Conservation (phyloP, 176 grass and related monocot species). For the Musa schizocarpa region DNA sequence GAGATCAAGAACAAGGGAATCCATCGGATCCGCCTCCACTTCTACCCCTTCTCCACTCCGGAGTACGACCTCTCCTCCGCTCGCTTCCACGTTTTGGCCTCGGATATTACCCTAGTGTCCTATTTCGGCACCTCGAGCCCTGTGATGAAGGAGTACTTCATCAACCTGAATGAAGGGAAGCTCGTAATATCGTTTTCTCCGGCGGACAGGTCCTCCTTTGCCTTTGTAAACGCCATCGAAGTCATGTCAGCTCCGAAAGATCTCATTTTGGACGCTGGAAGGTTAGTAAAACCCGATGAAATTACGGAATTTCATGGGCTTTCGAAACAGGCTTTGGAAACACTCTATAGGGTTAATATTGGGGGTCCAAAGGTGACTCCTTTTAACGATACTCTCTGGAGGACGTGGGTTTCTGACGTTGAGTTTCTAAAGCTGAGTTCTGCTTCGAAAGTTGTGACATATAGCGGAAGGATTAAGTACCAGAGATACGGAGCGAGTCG, state of each 20-base stretch:
- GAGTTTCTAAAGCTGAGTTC: conserved; percentile 25
- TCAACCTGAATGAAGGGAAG: conserved; percentile 41
- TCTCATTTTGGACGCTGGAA: conserved; percentile 52
- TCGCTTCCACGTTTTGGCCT: conserved; percentile 59
- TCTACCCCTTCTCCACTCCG: conserved; percentile 53
- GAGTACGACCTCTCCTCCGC: conserved; percentile 49
- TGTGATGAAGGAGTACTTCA: conserved; percentile 64
- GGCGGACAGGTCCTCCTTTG: conserved; percentile 28
- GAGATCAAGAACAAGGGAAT: conserved; percentile 39
- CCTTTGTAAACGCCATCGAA: conserved; percentile 89
- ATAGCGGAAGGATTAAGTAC: conserved; percentile 67
- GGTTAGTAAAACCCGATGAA: conserved; percentile 24
- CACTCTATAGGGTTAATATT: conserved; percentile 65
- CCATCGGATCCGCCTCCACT: conserved; percentile 89
- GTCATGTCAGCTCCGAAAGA: conserved; percentile 70
- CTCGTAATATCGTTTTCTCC: conserved; percentile 63
- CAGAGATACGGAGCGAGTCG: conserved; percentile 48
- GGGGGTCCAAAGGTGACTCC: conserved; percentile 84
- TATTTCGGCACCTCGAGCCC: conserved; percentile 59
- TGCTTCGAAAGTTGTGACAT: conserved; percentile 23
- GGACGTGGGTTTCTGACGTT: conserved; percentile 73
- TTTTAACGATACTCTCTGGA: conserved; percentile 87
- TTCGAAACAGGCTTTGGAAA: conserved; percentile 60
- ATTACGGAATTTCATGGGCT: conserved; percentile 35
- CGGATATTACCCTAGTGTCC: conserved; percentile 39